Conservation (phyloP, 1,284 basidiomycete genomes). For the Singerocomus inundabilis region DNA sequence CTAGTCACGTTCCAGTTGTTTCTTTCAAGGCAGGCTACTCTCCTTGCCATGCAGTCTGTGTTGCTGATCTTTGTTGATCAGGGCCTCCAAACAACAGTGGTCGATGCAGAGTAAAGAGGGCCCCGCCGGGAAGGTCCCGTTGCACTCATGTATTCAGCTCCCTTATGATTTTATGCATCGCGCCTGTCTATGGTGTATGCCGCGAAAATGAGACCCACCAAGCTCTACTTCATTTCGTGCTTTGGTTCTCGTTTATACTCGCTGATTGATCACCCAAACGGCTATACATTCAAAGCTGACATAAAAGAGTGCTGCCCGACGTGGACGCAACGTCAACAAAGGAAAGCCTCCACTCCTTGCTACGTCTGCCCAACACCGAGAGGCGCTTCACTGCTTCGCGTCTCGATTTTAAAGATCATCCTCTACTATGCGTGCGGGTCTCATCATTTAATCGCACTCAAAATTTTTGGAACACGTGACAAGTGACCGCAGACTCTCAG, state of each 20-base stretch:
- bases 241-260: background rate
- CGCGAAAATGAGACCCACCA: constrained; percentile 8
- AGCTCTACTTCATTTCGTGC: background rate
- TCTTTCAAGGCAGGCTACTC: constrained; percentile 76
- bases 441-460: background rate
- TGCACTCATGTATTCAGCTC: constrained; percentile 15
- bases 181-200: constrained; percentile 13
- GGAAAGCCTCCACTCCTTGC: background rate
- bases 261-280: background rate
- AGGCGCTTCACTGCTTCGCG: background rate
- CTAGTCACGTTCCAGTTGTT: constrained; percentile 73
- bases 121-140: constrained; percentile 4
- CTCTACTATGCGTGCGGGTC: fast-evolving
- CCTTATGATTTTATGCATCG: constrained; percentile 14
- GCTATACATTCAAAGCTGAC: background rate
- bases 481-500: constrained; percentile 8
- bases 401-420: background rate
- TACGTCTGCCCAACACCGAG: constrained; percentile 3
- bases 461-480: constrained; percentile 2
- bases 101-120: constrained; percentile 65
- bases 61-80: constrained; percentile 31
- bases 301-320: background rate
- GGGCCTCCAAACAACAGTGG: constrained; percentile 81
- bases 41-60: background rate
- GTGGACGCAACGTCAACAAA: background rate